Percentiles rank a stretch among this genome's conserved stretches.
Conservation (phyloP, 345 rosid genomes). For the Citrus reticulata region DNA sequence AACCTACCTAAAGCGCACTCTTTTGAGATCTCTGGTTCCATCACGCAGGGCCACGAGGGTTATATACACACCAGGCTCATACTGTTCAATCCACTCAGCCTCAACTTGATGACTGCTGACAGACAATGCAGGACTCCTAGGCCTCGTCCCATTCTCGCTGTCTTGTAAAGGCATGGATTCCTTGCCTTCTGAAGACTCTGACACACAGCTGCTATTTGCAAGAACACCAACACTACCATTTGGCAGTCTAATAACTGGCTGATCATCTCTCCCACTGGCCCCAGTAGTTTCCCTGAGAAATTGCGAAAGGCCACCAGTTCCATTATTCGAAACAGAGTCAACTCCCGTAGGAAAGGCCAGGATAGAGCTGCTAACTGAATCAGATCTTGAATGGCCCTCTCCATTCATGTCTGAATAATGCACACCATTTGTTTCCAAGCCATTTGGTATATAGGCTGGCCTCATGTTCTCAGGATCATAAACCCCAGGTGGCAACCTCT, state of each 20-base stretch:
- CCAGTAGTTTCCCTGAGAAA: conserved; percentile 42
- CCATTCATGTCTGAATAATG: conserved; percentile 53
- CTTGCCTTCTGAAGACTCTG: conserved; percentile 49
- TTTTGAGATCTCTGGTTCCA: conserved; percentile 97
- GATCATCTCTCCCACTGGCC: conserved; percentile 41
- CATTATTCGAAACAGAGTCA: conserved; percentile 37
- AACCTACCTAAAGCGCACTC: conserved; percentile 94
- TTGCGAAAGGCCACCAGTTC: conserved; percentile 31
- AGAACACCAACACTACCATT: conserved; percentile 44
- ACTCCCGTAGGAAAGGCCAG: conserved; percentile 44
- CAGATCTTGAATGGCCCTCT: conserved; percentile 59
- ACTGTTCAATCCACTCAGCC: conserved; percentile 95
- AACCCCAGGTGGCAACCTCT: conserved; percentile 69
- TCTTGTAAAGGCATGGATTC: conserved; percentile 49
- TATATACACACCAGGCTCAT: conserved; percentile 90
- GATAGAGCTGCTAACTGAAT: conserved; percentile 45
- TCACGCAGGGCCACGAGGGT: conserved; percentile 80
- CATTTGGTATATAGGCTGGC: conserved; percentile 43
- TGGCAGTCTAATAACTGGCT: conserved; percentile 36
- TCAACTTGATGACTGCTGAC: conserved; percentile 54
- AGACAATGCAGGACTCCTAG: conserved; percentile 44
- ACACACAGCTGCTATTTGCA: conserved; percentile 28
- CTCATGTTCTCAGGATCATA: conserved; percentile 53
- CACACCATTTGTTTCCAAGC: conserved; percentile 68
- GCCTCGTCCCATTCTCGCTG: conserved; percentile 42